Base-by-base conservation (phyloP, 2,329 filamentous ascomycete species). In the Neofusicoccum ribis region DNA sequence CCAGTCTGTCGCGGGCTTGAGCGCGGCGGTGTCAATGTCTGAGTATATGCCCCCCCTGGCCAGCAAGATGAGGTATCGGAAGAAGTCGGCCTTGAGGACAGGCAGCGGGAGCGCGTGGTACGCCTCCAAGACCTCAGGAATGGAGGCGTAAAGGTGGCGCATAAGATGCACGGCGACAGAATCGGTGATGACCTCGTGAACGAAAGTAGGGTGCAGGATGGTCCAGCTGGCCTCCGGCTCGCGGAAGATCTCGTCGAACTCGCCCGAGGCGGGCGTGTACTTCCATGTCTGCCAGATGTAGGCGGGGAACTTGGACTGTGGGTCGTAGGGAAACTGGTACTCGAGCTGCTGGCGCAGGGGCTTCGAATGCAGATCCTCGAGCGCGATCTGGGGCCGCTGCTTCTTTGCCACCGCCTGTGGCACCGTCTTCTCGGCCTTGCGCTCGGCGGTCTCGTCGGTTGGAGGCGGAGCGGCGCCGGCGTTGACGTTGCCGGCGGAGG, bases 241-340 rank as follows among this genome's bases (percentile, higher is more conserved):
- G 67, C 93, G 89, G 74, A 97, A 93, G 20, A 83, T 80, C 68
- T 89, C 87, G 11, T 79, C 80, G 75, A 99, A 99, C 67, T 91
- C 84, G 59, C 87, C 84, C 23, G 92, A 90, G 1, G 89, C 86
- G 0, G 94, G 93, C 0, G 88, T 91, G 73, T 88, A 89, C 78
- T 96, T 97, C 95, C 95, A 99, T 14, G 95, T 99, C 83, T 99
- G 95, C 95, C 95, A 99, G 74, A 99, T 96, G 82, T 97, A 98
- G 65, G 93, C 93, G 3, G 95, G 95, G 77, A 98, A 98, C 77
- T 94, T 96, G 71, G 84, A 79, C 73, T 93, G 88, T 68, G 94
- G 84, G 73, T 97, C 91, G 83, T 98, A 99, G 20, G 93, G 92
- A 78, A 95, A 98, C 71, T 96, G 91, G 81, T 96, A 97, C 61